Evolutionary conservation across 2,329 filamentous ascomycete genomes (phyloP).

Genomic region (Lizonia empirigonia): DNA sequence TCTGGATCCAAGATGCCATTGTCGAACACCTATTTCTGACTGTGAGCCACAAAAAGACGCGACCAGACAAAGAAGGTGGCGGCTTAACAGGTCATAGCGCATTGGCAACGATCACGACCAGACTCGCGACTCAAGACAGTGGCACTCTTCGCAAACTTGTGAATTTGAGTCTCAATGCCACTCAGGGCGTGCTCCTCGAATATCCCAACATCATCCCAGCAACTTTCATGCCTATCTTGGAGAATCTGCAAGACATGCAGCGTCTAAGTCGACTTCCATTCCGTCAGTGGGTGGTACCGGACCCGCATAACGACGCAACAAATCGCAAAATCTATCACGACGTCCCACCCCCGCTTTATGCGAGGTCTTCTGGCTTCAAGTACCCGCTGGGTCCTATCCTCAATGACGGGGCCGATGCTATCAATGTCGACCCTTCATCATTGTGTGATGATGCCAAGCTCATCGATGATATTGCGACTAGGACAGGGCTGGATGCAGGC

Average conservation of each 20-base stretch:
- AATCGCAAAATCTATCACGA: constrained; percentile 5
- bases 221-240: constrained; percentile 39
- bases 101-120: constrained; percentile 21
- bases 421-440: neutral
- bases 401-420: neutral
- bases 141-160: constrained; percentile 19
- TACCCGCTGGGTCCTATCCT: constrained; percentile 28
- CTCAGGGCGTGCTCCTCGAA: constrained; percentile 32
- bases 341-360: constrained; percentile 37
- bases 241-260: constrained; percentile 35
- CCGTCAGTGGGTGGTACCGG: constrained; percentile 34
- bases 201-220: constrained; percentile 37
- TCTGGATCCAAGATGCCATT: constrained; percentile 16
- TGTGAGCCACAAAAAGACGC: constrained; percentile 20
- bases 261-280: constrained; percentile 34
- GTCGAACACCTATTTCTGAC: constrained; percentile 38
- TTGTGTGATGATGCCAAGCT: constrained; percentile 23
- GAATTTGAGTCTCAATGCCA: constrained; percentile 12
- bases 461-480: constrained; percentile 18
- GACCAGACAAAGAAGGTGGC: constrained; percentile 11
- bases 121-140: constrained; percentile 24
- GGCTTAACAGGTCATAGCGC: constrained; percentile 12
- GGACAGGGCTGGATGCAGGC: constrained; percentile 55
- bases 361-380: constrained; percentile 24
- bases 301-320: neutral